phyloP scores from a whole-genome alignment of 1,284 basidiomycete species.

The Papiliotrema fonsecae region DNA sequence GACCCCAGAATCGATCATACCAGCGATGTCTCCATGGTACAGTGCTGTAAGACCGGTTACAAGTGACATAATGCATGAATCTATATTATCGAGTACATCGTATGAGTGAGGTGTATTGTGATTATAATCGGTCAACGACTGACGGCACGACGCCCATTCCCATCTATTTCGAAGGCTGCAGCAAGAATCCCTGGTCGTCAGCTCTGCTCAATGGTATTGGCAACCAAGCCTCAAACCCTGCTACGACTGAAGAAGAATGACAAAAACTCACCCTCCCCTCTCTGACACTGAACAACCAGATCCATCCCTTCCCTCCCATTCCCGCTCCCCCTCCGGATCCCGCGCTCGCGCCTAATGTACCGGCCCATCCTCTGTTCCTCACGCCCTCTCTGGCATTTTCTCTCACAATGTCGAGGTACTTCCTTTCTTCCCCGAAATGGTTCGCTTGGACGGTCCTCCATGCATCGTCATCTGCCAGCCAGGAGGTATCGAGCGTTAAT shows the following conservation, averaged over 20 bases:
- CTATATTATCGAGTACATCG: no score
- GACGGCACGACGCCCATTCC: no score
- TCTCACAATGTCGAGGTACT: constrained; percentile 32
- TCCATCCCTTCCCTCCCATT: constrained; percentile 9
- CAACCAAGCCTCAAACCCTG: constrained; percentile 12
- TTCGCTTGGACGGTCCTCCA: constrained; percentile 29
- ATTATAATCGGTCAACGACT: no score
- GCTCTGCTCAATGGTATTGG: constrained; percentile 1
- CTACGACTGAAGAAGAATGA: no score
- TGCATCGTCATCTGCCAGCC: constrained; percentile 42
- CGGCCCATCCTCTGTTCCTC: background rate
- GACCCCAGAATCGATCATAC: no score
- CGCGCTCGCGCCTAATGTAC: background rate
- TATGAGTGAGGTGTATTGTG: no score
- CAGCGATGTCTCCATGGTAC: no score
- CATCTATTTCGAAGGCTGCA: constrained; percentile 9
- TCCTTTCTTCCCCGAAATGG: constrained; percentile 21
- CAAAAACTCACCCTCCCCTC: constrained; percentile 33
- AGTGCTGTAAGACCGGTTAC: no score
- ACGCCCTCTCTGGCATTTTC: constrained; percentile 20
- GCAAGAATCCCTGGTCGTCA: constrained; percentile 10
- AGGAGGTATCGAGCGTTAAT: constrained; percentile 32
- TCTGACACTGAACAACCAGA: constrained; percentile 59
- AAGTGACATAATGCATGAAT: no score
- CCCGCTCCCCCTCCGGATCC: constrained; percentile 1